phyloP scores from a whole-genome alignment of 208 protist species.

The Trypanosoma vivax region DNA sequence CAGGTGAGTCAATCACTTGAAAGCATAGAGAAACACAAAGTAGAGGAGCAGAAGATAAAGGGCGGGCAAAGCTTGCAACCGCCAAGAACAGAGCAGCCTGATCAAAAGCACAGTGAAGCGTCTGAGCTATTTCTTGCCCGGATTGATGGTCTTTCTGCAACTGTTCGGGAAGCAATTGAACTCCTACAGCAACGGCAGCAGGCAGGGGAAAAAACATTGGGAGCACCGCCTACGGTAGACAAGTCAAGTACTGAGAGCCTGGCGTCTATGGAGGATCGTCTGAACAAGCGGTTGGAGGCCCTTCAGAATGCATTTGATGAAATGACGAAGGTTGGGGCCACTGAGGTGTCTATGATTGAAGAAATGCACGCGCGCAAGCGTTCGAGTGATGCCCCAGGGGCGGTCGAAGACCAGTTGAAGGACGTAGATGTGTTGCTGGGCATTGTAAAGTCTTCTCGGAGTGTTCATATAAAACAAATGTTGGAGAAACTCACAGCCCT shows the following conservation, averaged over 20 bases:
- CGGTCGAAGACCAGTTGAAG: slow-evolving; percentile 6
- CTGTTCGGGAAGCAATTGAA: slow-evolving; percentile 12
- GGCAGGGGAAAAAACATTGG: not conserved
- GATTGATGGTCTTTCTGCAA: slow-evolving; percentile 8
- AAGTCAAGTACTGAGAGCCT: slow-evolving; percentile 2
- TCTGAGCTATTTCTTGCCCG: not conserved
- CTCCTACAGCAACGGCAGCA: slow-evolving; percentile 4
- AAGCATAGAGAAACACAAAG: not conserved
- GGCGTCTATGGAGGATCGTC: slow-evolving; percentile 10
- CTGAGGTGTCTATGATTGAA: not conserved
- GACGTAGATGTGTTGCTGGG: slow-evolving; percentile 15
- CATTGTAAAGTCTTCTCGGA: not conserved
- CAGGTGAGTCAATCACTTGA: slow-evolving; percentile 7
- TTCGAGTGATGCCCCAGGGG: slow-evolving; percentile 13
- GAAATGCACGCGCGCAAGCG: not conserved
- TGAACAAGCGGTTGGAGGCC: slow-evolving; percentile 7
- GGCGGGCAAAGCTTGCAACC: not conserved
- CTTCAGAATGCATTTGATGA: slow-evolving; percentile 5
- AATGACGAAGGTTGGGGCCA: not conserved
- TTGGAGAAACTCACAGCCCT: slow-evolving; percentile 9
- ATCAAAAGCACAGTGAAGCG: not conserved
- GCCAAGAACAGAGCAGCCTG: not conserved
- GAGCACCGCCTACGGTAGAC: not conserved
- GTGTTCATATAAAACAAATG: slow-evolving; percentile 14
- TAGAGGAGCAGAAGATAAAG: not conserved